Evolutionary conservation across 352 stramenopile genomes (phyloP), one percentile per base, ranked within the genome.

Genomic region (Phytophthora macrochlamydospora): DNA sequence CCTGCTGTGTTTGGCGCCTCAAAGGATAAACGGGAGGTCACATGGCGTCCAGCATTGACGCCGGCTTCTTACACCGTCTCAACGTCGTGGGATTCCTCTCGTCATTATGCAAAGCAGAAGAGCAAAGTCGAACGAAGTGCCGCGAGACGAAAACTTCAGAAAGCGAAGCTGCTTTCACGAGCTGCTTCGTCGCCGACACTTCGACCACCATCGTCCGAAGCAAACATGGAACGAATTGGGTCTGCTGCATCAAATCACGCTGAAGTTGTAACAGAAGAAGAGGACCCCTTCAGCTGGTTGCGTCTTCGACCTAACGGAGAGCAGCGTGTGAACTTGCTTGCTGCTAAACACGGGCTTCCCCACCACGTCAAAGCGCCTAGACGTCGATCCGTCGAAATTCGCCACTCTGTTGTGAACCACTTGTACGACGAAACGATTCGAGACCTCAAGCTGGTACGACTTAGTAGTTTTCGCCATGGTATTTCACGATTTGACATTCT

Each of bases 221-320:
- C 35, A 8, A n/a, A 31, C 30, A 49, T 30, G 14, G 24, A 52
- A 38, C 32, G 55, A 44, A 67, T 31, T 50, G 37, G 51, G 31
- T 11, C 31, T 59, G 24, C 30, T 13, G 33, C 33, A 40, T 18
- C 29, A 44, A 43, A 55, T 29, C 11, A 9, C 56, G 14, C 12
- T 5, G 30, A 67, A 30, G 38, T 14, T 4, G 18, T 14, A 11
- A 55, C 54, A 70, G 44, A 53, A 2, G 55, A 61, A 2, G 38
- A 69, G 18, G 80, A 92, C 37, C 76, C 82, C 24, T 88, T 92
- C 48, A 83, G 81, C 18, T 92, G 83, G 83, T 53, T 90, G 2
- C 62, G 79, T 2, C 57, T 66, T 37, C 78, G 76, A 32, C 76
- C 77, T 0, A 75, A 85, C 35, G 81, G 81, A 11, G 78, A 92